phyloP scores from a whole-genome alignment of 495 filamentous ascomycete species.

The Penicillium psychrofluorescens region DNA sequence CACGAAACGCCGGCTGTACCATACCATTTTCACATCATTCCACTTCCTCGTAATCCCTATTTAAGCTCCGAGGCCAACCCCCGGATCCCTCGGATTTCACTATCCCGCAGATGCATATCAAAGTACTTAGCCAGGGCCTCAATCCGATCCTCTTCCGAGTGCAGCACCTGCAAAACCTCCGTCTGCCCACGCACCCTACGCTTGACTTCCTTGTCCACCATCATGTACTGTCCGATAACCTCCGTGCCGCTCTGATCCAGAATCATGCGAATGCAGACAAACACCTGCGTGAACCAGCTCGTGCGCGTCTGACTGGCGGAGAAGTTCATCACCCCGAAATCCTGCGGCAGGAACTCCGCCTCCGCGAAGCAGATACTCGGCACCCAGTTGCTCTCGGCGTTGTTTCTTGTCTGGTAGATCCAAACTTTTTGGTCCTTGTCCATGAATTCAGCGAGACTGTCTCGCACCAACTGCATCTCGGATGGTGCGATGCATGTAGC shows the following conservation, averaged over 20 bases:
- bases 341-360: conserved; percentile 52
- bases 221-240: conserved; percentile 50
- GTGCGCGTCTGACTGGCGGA: conserved; percentile 27
- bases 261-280: conserved; percentile 50
- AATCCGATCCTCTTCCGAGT: conserved; percentile 47
- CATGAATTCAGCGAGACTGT: conserved; percentile 36
- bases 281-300: conserved; percentile 46
- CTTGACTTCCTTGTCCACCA: conserved; percentile 50
- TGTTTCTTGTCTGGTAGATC: conserved; percentile 52
- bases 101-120: conserved; percentile 43
- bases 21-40: conserved; percentile 8
- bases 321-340: conserved; percentile 57
- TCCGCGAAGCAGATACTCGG: conserved; percentile 51
- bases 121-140: conserved; percentile 48
- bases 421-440: conserved; percentile 42
- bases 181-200: conserved; percentile 46
- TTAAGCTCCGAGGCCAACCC: conserved; percentile 43
- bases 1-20: conserved; percentile 13
- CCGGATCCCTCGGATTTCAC: conserved; percentile 43
- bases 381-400: conserved; percentile 39
- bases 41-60: conserved; percentile 6
- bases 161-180: conserved; percentile 38
- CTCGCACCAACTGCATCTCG: conserved; percentile 40
- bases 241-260: conserved; percentile 23
- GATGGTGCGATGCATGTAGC: conserved; percentile 37